Evolutionary conservation across 2,329 filamentous ascomycete species (phyloP).

Genomic region (Lasiodiplodia theobromae): DNA sequence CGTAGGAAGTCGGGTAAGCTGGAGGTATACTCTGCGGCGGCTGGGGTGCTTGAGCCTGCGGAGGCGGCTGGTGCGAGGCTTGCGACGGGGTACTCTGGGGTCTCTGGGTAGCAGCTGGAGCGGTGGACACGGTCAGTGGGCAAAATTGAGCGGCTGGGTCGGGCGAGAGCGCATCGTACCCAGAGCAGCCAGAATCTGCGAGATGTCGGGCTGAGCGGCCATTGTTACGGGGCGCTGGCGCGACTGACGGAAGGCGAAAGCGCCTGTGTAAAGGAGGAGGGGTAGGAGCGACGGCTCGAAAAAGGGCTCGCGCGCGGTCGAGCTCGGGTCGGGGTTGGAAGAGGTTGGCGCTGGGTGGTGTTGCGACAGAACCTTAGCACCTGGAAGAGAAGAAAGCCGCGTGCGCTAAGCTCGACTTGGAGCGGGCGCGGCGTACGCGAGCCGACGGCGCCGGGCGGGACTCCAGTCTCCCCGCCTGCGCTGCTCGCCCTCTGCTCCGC

Average conservation of each 20-base stretch:
- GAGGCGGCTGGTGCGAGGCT: conserved; percentile 49
- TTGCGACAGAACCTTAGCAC: conserved; percentile 14
- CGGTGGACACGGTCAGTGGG: conserved; percentile 1
- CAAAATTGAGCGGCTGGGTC: conserved; percentile 10
- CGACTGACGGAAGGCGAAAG: background rate
- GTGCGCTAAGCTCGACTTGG: conserved; percentile 19
- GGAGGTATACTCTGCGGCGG: conserved; percentile 47
- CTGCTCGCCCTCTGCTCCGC: background rate
- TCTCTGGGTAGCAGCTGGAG: conserved; percentile 56
- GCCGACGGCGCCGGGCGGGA: background rate
- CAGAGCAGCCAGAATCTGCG: conserved; percentile 48
- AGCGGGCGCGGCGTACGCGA: conserved; percentile 17
- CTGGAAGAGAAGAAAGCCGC: conserved; percentile 24
- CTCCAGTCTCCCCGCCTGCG: background rate
- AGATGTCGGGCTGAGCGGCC: conserved; percentile 46
- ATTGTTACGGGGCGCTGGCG: conserved; percentile 33
- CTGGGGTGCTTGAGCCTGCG: conserved; percentile 52
- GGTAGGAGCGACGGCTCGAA: background rate
- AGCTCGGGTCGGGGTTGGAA: conserved; percentile 11
- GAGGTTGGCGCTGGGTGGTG: conserved; percentile 23
- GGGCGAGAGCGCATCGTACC: conserved; percentile 38
- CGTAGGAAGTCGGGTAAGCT: conserved; percentile 52
- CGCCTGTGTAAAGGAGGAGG: conserved; percentile 1
- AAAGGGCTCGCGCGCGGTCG: conserved; percentile 19
- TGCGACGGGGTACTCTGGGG: conserved; percentile 57